Evolutionary conservation across 169 alveolate species (phyloP), one percentile per base, ranked within the genome.

Genomic region (Plasmodium sp.): DNA sequence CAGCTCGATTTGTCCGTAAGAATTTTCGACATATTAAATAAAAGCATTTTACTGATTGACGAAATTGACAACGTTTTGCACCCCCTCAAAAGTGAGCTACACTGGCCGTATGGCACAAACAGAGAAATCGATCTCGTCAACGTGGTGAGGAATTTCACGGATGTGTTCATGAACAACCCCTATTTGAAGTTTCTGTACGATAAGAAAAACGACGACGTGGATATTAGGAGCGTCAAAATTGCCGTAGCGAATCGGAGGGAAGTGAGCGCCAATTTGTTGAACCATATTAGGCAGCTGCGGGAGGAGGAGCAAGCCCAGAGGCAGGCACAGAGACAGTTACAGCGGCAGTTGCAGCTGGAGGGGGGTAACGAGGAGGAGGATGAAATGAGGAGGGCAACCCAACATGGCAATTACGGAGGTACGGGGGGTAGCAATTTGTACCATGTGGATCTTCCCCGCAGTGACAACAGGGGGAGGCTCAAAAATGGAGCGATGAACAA

Each of bases 71-170:
- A 96, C 83, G 94, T 98, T 74, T 95, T 98, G 85, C 99, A 98
- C 77, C 99, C 99, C 33, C 96, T 98, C 56, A 98, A 97, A 95
- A 97, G 98, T 73, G 99, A 98, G 84, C 96, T 98, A 82, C 99
- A 98, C 80, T 98, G 99, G 99, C 99, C 99, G 2, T 93, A 98
- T 56, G 99, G 99, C 1, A 94, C 84, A 43, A 97, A 97, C 77
- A 92, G 95, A 82, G 95, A 92, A 72, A 92, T 92, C 5, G 95
- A 92, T 39, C 84, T 92, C 54, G 95, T 92, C 14, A 82, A 71
- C 27, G 92, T 92, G 5, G 84, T 92, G 43, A 16, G 95, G 51
- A 92, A 92, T 22, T 92, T 92, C 73, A 92, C 95, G 2, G 95
- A 92, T 92, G 84, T 92, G 39, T 92, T 92, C 74, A 92, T 79